Evolutionary conservation across 495 filamentous ascomycete genomes (phyloP).

Genomic region (Penicillium psychrofluorescens): DNA sequence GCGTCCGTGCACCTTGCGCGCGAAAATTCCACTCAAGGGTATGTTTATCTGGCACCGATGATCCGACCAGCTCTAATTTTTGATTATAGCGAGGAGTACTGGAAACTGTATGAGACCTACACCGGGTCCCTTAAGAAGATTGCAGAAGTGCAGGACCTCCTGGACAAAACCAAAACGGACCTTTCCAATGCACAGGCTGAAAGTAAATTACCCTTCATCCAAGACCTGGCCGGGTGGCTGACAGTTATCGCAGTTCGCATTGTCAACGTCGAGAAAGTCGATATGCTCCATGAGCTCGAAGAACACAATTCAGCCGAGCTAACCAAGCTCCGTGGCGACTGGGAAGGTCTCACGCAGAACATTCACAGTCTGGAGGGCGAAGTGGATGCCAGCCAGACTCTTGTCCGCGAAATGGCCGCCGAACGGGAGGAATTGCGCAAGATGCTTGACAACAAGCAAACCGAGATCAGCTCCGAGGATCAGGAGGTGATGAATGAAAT

Average conservation of each 20-base stretch:
- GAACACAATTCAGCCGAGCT: conserved; percentile 37
- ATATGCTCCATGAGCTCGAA: conserved; percentile 41
- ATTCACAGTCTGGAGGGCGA: conserved; percentile 34
- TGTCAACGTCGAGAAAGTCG: conserved; percentile 41
- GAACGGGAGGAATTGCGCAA: conserved; percentile 38
- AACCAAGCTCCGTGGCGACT: conserved; percentile 36
- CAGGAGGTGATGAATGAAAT: conserved; percentile 38
- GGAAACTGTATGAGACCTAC: conserved; percentile 40
- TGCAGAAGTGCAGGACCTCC: conserved; percentile 31
- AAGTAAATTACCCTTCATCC: conserved; percentile 21
- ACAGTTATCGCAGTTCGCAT: conserved; percentile 31
- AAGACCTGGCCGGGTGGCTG: conserved; percentile 10
- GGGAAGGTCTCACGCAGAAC: conserved; percentile 34
- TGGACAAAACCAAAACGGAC: conserved; percentile 28
- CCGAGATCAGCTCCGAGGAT: conserved; percentile 31
- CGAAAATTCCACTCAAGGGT: conserved; percentile 35
- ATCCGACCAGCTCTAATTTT: conserved; percentile 10
- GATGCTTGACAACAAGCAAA: conserved; percentile 34
- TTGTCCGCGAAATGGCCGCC: conserved; percentile 33
- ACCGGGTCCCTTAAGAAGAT: conserved; percentile 33
- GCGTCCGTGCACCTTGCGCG: conserved; percentile 29
- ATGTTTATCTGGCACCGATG: background rate
- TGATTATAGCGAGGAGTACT: conserved; percentile 35
- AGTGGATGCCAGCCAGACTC: conserved; percentile 29
- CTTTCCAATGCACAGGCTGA: conserved; percentile 33